These are phyloP conservation scores for Lithospermum erythrorhizon DNA, from an alignment of 257 asterid genomes.

Conservation along the genomic window DNA sequence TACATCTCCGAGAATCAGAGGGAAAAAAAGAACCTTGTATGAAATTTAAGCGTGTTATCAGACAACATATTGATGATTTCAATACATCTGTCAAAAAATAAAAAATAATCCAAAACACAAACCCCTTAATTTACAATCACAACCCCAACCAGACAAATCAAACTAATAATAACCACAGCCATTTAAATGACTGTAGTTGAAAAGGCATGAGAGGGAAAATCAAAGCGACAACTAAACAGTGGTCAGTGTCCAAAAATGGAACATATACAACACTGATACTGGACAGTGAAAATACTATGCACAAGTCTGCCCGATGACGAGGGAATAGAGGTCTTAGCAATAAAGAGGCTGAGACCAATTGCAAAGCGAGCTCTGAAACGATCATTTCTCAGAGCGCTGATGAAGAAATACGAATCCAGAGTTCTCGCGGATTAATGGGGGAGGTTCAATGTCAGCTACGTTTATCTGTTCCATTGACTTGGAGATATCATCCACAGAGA, in stretches of 20 bases:
- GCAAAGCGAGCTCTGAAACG: background rate
- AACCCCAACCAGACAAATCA: slow-evolving; percentile 26
- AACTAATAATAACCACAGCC: slow-evolving; percentile 19
- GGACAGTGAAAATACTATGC: slow-evolving; percentile 21
- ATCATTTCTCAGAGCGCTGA: slow-evolving; percentile 47
- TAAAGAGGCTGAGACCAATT: background rate
- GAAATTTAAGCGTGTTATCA: too few relatives aligned
- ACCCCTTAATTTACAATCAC: slow-evolving; percentile 26
- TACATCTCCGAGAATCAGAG: too few relatives aligned
- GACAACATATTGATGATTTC: too few relatives aligned
- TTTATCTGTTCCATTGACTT: slow-evolving; percentile 75
- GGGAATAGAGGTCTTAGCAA: slow-evolving; percentile 14
- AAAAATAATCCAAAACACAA: slow-evolving; percentile 4
- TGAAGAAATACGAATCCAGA: slow-evolving; percentile 82
- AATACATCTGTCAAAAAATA: background rate
- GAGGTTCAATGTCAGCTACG: slow-evolving; percentile 75
- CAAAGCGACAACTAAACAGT: slow-evolving; percentile 36
- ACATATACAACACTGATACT: slow-evolving; percentile 30
- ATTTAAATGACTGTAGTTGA: slow-evolving; percentile 31
- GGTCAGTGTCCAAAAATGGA: slow-evolving; percentile 27
- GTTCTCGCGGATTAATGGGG: slow-evolving; percentile 86
- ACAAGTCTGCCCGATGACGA: slow-evolving; percentile 29
- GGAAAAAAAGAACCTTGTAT: too few relatives aligned
- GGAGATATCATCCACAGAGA: slow-evolving; percentile 94
- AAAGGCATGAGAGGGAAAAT: slow-evolving; percentile 31